phyloP scores from a whole-genome alignment of 306 rosid genomes.

The Fagus sylvatica region DNA sequence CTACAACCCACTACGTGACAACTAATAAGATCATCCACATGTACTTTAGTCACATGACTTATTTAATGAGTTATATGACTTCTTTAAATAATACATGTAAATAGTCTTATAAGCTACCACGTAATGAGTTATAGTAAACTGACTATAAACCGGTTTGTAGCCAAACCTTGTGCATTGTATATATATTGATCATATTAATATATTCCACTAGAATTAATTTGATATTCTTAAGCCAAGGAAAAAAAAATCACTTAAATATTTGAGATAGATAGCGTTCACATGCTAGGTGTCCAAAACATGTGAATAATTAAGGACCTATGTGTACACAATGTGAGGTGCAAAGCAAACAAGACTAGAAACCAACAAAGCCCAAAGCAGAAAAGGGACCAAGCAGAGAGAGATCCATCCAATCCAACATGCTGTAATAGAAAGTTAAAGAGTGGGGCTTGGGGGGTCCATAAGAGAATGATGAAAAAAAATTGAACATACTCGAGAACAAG shows the following conservation, averaged over 20 bases:
- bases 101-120: no score
- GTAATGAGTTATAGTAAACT: no score
- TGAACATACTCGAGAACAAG: conserved; percentile 47
- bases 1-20: no score
- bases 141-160: no score
- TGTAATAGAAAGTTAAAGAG: conserved; percentile 15
- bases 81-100: no score
- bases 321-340: neutral
- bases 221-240: neutral
- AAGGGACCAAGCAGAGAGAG: conserved; percentile 33
- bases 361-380: conserved; percentile 27
- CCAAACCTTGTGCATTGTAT: no score
- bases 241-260: neutral
- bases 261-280: neutral
- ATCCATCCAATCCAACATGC: neutral
- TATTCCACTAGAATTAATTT: neutral
- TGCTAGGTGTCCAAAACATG: neutral
- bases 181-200: no score
- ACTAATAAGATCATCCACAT: no score
- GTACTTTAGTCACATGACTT: no score
- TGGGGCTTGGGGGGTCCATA: conserved; percentile 41
- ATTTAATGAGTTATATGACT: no score
- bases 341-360: conserved; percentile 18
- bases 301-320: neutral
- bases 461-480: conserved; percentile 59